Base-by-base conservation (phyloP, 768 basidiomycete species). In the Mycena alexandri region DNA sequence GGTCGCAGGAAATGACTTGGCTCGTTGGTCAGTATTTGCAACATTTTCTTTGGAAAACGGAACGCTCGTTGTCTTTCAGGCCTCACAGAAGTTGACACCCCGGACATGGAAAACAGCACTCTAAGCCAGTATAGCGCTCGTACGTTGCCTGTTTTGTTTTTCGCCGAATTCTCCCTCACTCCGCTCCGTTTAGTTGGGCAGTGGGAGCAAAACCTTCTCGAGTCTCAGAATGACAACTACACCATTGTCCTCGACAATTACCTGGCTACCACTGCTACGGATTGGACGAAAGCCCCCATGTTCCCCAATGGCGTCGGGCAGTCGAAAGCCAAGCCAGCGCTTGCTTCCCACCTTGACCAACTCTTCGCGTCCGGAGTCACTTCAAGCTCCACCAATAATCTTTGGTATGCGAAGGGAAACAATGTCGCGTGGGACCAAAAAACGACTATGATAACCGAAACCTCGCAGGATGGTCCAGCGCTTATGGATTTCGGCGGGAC, bases 91-190 rank as follows among this genome's bases (percentile, higher is more conserved):
- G 60, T 61, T 2, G 25, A n/a, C 13, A 61, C 60, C 38, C 60
- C 60, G 2, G 60, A 61, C n/a, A 47, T 47, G 12, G 60, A 61
- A 11, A 61, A 61, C 25, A 61, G 60, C 60, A 61, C 60, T 13
- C 22, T 61, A 47, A 61, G 60, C 48, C 12, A 9, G 14, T 19
- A 7, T 22, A 51, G 48, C 36, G 60, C 33, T 19, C 50, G 60
- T 61, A 61, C 17, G 58, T 59, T 4, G 8, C 10, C 29, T 16
- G 57, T 12, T 8, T 59, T 25, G 8, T 19, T 59, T 9, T n/a
- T n/a, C n/a, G 33, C 14, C 34, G 5, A 36, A 36, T 36, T 38
- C 21, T 5, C 4, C 17, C 14, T 17, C 7, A 29, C n/a, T 33
- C 51, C 14, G 33, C n/a, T 36, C 12, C 5, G 12, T 36, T 16